Conservation (phyloP, 805 yeast genomes). For the Starmerella vitae region DNA sequence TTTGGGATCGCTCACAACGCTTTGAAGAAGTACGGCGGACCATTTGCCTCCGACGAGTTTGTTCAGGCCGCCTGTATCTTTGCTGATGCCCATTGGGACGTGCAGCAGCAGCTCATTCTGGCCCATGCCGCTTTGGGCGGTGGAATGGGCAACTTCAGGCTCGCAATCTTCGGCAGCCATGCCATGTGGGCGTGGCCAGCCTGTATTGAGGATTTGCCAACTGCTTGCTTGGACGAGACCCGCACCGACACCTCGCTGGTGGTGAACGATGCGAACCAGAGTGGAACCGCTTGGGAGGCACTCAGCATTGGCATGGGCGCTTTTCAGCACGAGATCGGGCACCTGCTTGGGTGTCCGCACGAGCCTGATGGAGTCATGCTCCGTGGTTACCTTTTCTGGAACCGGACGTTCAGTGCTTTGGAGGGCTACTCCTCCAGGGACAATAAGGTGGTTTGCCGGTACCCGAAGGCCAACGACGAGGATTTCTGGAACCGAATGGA, state of each 20-base stretch:
- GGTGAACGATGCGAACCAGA: constrained; percentile 79
- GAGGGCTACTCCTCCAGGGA: constrained; percentile 37
- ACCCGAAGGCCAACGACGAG: constrained; percentile 38
- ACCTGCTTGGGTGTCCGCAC: constrained; percentile 81
- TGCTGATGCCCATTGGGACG: constrained; percentile 77
- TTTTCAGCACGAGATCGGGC: constrained; percentile 91
- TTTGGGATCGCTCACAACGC: constrained; percentile 73
- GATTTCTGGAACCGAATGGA: constrained; percentile 86
- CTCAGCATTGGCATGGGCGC: constrained; percentile 80
- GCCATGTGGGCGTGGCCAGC: constrained; percentile 88
- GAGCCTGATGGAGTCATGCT: constrained; percentile 83
- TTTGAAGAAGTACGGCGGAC: constrained; percentile 41
- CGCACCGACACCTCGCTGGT: constrained; percentile 49
- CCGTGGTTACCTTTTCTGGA: constrained; percentile 67
- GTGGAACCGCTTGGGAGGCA: constrained; percentile 86
- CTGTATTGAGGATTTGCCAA: constrained; percentile 54
- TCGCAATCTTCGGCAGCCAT: constrained; percentile 91
- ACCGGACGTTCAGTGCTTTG: constrained; percentile 65
- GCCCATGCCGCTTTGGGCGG: constrained; percentile 97
- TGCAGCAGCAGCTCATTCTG: constrained; percentile 39
- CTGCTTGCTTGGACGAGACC: constrained; percentile 62
- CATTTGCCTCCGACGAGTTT: constrained; percentile 34
- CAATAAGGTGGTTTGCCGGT: constrained; percentile 32
- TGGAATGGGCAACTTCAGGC: constrained; percentile 49
- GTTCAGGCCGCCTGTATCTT: constrained; percentile 78